Evolutionary conservation across 2,329 filamentous ascomycete genomes (phyloP), one percentile per base, ranked within the genome.

Genomic region (Gliomastix tumulicola): DNA sequence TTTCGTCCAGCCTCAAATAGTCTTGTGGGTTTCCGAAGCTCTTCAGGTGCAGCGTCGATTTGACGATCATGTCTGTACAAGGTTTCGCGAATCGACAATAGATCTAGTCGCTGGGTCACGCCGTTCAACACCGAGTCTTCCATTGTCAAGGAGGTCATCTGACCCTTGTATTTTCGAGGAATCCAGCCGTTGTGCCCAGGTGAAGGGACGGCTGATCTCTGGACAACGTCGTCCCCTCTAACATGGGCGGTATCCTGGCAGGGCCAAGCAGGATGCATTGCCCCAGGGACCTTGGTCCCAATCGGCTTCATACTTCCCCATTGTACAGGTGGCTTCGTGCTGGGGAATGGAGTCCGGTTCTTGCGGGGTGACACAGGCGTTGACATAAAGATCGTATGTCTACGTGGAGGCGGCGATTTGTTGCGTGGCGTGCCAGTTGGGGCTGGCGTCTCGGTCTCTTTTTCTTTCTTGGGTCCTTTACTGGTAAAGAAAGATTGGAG

Each of bases 211-310:
- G n/a, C n/a, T n/a, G n/a, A n/a, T n/a, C n/a, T n/a, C n/a, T n/a
- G n/a, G n/a, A 28, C 19, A 18, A 18, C 6, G 12, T 45, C 46
- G 23, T 48, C 39, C 6, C 73, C 79, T 37, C 80, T 73, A 30
- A 88, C 60, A 54, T 88, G 84, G 2, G 69, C 60, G 52, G 76
- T 77, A 7, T 68, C 82, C 43, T 70, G 68, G 34, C 75, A 71
- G 25, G 86, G 86, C 82, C 85, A 92, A n/a, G 76, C 66, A 4
- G 85, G 74, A 37, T 84, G 69, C 43, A 67, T 63, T 8, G 80
- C 69, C 3, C 83, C 84, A 1, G 80, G 76, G n/a, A 82, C 67
- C 48, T 76, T 86, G 5, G 76, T 49, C 0, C 62, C 65, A 4
- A 55, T 48, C 5, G 64, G 62, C 37, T 59, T 69, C 19, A 56